Conservation (phyloP, 176 grass and related monocot genomes). For the Pontederia crassipes region DNA sequence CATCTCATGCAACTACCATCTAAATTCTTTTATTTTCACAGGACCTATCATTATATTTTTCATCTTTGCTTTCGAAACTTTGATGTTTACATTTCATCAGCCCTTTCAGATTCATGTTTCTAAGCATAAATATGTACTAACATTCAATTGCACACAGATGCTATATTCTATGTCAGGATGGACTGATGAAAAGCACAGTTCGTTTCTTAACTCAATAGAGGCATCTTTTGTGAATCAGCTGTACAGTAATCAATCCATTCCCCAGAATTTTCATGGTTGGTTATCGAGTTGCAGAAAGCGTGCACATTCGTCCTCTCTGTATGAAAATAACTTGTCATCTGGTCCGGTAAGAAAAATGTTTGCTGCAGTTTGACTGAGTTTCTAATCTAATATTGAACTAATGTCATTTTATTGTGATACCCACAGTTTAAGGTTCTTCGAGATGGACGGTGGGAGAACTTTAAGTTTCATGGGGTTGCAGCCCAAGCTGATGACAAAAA, state of each 20-base stretch:
- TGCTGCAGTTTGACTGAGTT: not conserved
- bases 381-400: not conserved
- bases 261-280: slow-evolving; percentile 31
- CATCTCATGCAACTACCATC: too few relatives aligned
- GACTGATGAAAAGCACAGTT: slow-evolving; percentile 77
- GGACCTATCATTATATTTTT: too few relatives aligned
- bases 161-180: slow-evolving; percentile 45
- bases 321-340: slow-evolving; percentile 19
- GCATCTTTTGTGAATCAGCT: slow-evolving; percentile 59
- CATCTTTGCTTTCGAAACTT: too few relatives aligned
- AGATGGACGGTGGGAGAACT: slow-evolving; percentile 35
- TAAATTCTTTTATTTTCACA: too few relatives aligned
- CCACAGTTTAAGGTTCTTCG: slow-evolving; percentile 59
- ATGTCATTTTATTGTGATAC: not conserved
- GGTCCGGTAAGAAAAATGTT: slow-evolving; percentile 7
- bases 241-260: slow-evolving; percentile 23
- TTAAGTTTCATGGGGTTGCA: slow-evolving; percentile 28
- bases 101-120: too few relatives aligned
- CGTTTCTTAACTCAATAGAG: slow-evolving; percentile 68
- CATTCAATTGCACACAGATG: slow-evolving; percentile 29
- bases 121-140: not conserved
- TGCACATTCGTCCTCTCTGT: slow-evolving; percentile 9
- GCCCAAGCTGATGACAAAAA: slow-evolving; percentile 4
- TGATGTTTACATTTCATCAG: too few relatives aligned
- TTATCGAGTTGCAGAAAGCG: slow-evolving; percentile 17